phyloP scores from a whole-genome alignment of 208 protist species.

The Leishmania amazonensis region DNA sequence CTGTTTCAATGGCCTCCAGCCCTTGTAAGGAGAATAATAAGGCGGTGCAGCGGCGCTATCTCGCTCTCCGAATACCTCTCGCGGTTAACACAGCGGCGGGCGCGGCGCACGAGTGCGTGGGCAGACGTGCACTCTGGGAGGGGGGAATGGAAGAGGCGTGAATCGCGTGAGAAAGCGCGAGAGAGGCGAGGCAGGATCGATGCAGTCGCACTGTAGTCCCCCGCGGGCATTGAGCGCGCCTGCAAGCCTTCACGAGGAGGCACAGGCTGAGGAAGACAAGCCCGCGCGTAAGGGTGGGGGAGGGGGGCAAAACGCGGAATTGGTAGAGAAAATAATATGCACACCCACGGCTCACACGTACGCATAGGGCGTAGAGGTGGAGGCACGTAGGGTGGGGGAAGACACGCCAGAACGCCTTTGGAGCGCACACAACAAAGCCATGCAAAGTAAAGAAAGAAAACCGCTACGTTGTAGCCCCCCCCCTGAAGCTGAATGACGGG shows the following conservation, averaged over 20 bases:
- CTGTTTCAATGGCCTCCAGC: not conserved
- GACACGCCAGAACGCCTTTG: not conserved
- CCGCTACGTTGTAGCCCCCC: not conserved
- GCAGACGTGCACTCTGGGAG: not conserved
- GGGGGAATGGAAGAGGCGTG: not conserved
- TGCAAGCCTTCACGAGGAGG: not conserved
- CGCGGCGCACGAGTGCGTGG: not conserved
- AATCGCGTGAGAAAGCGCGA: not conserved
- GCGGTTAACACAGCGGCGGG: too few species aligned
- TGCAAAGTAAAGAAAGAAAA: not conserved
- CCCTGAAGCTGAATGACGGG: not conserved
- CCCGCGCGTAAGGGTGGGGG: too few species aligned
- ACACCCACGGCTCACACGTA: not conserved
- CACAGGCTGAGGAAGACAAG: too few species aligned
- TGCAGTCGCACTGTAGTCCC: not conserved
- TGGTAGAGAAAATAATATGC: not conserved
- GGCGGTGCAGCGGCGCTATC: not conserved
- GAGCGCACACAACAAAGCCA: not conserved
- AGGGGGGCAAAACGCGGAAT: not conserved
- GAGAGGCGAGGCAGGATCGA: not conserved
- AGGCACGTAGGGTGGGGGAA: not conserved
- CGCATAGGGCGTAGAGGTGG: not conserved
- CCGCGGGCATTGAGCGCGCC: not conserved
- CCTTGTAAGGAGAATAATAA: not conserved
- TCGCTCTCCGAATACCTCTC: not conserved